These are phyloP conservation scores for Penicillium antarcticum DNA, from an alignment of 495 filamentous ascomycete species.

Conservation along the genomic window DNA sequence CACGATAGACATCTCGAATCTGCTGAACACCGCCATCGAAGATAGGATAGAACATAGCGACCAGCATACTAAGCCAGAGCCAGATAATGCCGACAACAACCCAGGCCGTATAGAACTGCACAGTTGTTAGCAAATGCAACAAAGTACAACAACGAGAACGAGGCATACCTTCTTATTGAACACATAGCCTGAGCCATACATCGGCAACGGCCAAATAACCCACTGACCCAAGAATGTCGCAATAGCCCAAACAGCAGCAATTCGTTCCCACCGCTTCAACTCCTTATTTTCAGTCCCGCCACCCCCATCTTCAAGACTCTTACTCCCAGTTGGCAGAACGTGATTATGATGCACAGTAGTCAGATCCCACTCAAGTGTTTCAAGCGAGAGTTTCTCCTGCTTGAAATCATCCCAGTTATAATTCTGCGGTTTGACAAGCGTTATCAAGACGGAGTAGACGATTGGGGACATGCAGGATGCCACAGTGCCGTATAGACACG, in stretches of 20 bases:
- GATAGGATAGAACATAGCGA: conserved; percentile 34
- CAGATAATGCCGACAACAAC: conserved; percentile 72
- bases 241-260: conserved; percentile 34
- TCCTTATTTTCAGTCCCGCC: conserved; percentile 18
- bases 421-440: conserved; percentile 26
- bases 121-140: not conserved
- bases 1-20: conserved; percentile 22
- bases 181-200: conserved; percentile 38
- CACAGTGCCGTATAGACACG: conserved; percentile 44
- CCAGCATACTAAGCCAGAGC: conserved; percentile 52
- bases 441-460: conserved; percentile 34
- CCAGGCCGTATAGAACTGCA: conserved; percentile 74
- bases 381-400: conserved; percentile 31
- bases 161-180: conserved; percentile 28
- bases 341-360: conserved; percentile 15
- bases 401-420: conserved; percentile 38
- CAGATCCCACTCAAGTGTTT: conserved; percentile 25
- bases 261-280: conserved; percentile 34
- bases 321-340: not conserved
- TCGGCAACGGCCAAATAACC: conserved; percentile 40
- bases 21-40: conserved; percentile 33
- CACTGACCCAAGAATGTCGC: conserved; percentile 38
- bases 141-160: not conserved
- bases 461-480: conserved; percentile 35
- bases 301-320: conserved; percentile 9